Evolutionary conservation across 225 moss, liverwort and hornwort genomes (phyloP).

Genomic region (Marchantia polymorpha): DNA sequence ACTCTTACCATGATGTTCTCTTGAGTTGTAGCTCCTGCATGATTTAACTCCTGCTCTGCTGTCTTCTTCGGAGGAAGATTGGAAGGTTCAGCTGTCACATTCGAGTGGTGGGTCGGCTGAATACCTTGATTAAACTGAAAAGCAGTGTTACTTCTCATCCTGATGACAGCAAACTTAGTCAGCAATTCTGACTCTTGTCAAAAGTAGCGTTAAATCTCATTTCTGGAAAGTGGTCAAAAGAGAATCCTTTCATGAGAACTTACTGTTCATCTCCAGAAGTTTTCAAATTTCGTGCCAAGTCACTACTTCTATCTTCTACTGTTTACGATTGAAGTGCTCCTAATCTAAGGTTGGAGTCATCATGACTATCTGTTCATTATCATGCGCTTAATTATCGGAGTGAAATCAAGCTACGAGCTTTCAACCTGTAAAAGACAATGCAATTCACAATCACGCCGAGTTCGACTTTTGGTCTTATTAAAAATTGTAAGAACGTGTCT

Average conservation of each 20-base stretch:
- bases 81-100: not conserved
- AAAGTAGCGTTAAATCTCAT: not conserved
- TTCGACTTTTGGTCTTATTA: not conserved
- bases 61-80: not conserved
- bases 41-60: not conserved
- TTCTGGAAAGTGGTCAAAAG: too few species aligned
- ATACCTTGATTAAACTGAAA: not conserved
- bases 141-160: not conserved
- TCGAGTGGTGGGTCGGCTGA: not conserved
- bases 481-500: not conserved
- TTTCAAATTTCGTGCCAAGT: too few species aligned
- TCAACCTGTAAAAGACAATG: too few species aligned
- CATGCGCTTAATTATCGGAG: too few species aligned
- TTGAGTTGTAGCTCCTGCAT: not conserved
- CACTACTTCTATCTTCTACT: too few species aligned
- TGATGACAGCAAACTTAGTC: not conserved
- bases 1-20: not conserved
- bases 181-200: not conserved
- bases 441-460: too few species aligned
- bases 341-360: too few species aligned
- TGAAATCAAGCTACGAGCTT: too few species aligned
- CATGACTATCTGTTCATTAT: too few species aligned
- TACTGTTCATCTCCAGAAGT: too few species aligned
- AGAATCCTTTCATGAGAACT: too few species aligned
- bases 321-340: too few species aligned